Evolutionary conservation across 2,329 filamentous ascomycete species (phyloP).

Genomic region (Chrysosporium queenslandicum): DNA sequence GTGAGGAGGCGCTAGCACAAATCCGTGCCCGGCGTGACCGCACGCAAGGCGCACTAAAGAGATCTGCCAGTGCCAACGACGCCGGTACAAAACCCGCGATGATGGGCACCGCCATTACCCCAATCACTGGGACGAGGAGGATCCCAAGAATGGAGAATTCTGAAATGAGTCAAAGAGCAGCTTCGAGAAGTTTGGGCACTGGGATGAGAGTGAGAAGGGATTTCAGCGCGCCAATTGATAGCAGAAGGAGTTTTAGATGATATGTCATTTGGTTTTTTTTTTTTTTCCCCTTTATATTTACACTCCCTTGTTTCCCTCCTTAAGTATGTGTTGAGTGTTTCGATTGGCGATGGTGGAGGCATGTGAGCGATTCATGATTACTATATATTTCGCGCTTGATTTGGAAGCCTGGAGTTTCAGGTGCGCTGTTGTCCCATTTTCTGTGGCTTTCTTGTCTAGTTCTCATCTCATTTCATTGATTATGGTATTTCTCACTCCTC

Average conservation of each 20-base stretch:
- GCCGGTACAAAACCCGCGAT: conserved; percentile 22
- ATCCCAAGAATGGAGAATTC: conserved; percentile 28
- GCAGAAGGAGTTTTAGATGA: conserved; percentile 21
- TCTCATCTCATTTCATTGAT: background rate
- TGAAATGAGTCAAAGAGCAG: conserved; percentile 10
- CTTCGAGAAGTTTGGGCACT: background rate
- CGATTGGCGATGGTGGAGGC: background rate
- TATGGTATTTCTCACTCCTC: background rate
- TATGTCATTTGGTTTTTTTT: background rate
- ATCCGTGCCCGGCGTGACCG: conserved; percentile 40
- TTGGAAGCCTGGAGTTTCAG: conserved; percentile 6
- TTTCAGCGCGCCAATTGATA: conserved; percentile 31
- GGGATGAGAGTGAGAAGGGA: conserved; percentile 22
- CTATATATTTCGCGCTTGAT: background rate
- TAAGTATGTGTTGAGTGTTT: background rate
- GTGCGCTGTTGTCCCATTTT: background rate
- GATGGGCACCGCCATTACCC: conserved; percentile 9
- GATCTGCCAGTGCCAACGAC: conserved; percentile 34
- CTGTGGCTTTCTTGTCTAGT: background rate
- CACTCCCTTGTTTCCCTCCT: too few relatives aligned
- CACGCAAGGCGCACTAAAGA: conserved; percentile 32
- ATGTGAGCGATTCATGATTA: background rate
- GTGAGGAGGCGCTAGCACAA: conserved; percentile 41
- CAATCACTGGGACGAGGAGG: conserved; percentile 20
- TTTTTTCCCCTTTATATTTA: too few relatives aligned